These are phyloP conservation scores for Arabidopsis arenosa DNA, from an alignment of 345 rosid species.

Conservation along the genomic window DNA sequence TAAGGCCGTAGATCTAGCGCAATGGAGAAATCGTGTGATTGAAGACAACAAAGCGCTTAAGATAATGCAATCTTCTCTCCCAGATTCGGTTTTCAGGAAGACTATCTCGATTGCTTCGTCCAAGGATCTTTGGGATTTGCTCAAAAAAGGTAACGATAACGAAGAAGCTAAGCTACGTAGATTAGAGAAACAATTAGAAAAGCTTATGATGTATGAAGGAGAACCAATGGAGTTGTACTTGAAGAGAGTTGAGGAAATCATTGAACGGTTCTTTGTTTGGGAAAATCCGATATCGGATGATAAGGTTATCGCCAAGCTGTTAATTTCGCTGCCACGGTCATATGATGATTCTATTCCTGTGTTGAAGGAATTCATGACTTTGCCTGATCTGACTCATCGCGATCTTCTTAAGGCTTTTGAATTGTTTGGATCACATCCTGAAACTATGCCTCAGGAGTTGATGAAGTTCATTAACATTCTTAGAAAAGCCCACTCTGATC, in stretches of 20 bases:
- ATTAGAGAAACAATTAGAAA: constrained; percentile 29
- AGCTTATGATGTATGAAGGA: constrained; percentile 18
- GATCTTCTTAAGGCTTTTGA: neutral
- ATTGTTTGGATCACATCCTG: neutral
- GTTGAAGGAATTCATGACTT: constrained; percentile 18
- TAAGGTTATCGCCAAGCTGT: constrained; percentile 8
- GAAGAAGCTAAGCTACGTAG: neutral
- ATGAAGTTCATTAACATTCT: neutral
- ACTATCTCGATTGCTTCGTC: constrained; percentile 11
- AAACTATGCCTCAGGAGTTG: neutral
- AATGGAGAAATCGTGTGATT: constrained; percentile 13
- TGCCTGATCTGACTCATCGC: neutral
- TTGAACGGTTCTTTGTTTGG: neutral
- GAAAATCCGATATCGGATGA: neutral
- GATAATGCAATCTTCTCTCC: constrained; percentile 27
- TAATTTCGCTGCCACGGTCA: neutral
- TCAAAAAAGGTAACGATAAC: neutral
- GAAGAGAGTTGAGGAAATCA: neutral
- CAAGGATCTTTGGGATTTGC: constrained; percentile 35
- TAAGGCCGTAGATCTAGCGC: neutral
- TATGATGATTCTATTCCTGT: neutral
- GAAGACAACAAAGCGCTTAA: constrained; percentile 29
- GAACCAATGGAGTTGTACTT: neutral
- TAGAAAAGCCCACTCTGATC: too few species aligned
- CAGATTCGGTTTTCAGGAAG: constrained; percentile 29